phyloP scores from a whole-genome alignment of 345 rosid genomes.

The Schrenkiella parvula region DNA sequence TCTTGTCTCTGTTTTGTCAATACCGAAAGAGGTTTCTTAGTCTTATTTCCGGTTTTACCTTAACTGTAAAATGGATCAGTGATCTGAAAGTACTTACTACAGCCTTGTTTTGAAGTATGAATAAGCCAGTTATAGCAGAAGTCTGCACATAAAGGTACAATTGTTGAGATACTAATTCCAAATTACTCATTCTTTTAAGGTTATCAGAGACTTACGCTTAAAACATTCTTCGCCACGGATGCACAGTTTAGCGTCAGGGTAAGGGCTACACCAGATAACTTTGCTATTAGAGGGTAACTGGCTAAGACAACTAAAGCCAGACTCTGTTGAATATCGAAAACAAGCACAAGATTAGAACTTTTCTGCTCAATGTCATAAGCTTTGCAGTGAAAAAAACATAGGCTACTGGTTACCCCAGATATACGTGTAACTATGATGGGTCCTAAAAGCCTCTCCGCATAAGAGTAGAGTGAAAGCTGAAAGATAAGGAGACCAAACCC shows the following conservation, averaged over 20 bases:
- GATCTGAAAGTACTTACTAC: constrained; percentile 41
- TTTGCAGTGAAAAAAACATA: not conserved
- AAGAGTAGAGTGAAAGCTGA: constrained; percentile 65
- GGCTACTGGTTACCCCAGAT: constrained; percentile 50
- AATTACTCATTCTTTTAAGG: not conserved
- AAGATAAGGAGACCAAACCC: constrained; percentile 80
- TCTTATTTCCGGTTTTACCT: not conserved
- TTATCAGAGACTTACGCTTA: constrained; percentile 50
- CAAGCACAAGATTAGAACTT: constrained; percentile 11
- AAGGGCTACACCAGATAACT: constrained; percentile 64
- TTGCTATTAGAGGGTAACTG: constrained; percentile 59
- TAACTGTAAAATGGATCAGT: not conserved
- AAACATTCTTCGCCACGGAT: constrained; percentile 56
- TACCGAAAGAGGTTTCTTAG: not conserved
- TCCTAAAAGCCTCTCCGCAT: constrained; percentile 62
- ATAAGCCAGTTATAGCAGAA: constrained; percentile 50
- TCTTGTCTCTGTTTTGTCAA: constrained; percentile 39
- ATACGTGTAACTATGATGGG: constrained; percentile 50
- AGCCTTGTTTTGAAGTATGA: constrained; percentile 58
- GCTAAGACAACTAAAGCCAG: constrained; percentile 53
- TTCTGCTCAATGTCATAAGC: not conserved
- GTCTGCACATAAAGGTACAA: constrained; percentile 25
- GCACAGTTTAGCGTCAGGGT: constrained; percentile 51
- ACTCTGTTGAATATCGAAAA: constrained; percentile 40
- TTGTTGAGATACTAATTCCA: not conserved